A percentile compares a stretch with the other conserved stretches of the same genome.
phyloP scores from a whole-genome alignment of 2,329 filamentous ascomycete species.

The Ascochyta koolunga region DNA sequence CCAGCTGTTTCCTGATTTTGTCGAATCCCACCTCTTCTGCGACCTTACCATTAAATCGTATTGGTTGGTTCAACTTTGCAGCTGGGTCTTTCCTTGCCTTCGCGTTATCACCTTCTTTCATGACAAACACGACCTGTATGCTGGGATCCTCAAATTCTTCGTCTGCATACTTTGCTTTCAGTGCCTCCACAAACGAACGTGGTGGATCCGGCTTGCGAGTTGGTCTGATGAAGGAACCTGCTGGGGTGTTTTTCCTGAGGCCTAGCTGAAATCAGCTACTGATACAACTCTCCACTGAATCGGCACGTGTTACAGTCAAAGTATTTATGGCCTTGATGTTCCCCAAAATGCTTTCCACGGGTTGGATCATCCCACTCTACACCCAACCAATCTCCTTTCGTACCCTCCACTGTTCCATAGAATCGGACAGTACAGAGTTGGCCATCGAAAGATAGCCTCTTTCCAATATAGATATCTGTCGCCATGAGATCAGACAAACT shows the following conservation, averaged over 20 bases:
- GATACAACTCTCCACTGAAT: neutral
- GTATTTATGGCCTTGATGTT: conserved; percentile 77
- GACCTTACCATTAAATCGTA: conserved; percentile 79
- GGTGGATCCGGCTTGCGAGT: conserved; percentile 71
- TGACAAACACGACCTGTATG: conserved; percentile 40
- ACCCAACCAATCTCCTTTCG: conserved; percentile 82
- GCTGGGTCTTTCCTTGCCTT: conserved; percentile 24
- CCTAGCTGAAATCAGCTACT: conserved; percentile 50
- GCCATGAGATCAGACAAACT: conserved; percentile 31
- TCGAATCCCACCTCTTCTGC: conserved; percentile 95
- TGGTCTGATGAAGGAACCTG: conserved; percentile 87
- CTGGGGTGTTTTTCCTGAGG: conserved; percentile 67
- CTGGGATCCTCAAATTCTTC: conserved; percentile 52
- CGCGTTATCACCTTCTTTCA: conserved; percentile 23
- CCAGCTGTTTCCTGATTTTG: conserved; percentile 82
- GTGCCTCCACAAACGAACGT: conserved; percentile 77
- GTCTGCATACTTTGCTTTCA: conserved; percentile 82
- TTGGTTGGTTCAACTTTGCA: conserved; percentile 53
- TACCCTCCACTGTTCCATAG: conserved; percentile 75
- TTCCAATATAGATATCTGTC: conserved; percentile 60
- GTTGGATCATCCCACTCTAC: conserved; percentile 94
- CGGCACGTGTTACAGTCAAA: conserved; percentile 71
- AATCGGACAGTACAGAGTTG: conserved; percentile 85
- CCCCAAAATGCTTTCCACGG: conserved; percentile 89
- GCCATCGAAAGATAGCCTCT: conserved; percentile 80